Percentiles rank a stretch among this genome's conserved stretches.
Evolutionary conservation across 257 asterid genomes (phyloP).

Genomic region (Nicotiana tomentosiformis): DNA sequence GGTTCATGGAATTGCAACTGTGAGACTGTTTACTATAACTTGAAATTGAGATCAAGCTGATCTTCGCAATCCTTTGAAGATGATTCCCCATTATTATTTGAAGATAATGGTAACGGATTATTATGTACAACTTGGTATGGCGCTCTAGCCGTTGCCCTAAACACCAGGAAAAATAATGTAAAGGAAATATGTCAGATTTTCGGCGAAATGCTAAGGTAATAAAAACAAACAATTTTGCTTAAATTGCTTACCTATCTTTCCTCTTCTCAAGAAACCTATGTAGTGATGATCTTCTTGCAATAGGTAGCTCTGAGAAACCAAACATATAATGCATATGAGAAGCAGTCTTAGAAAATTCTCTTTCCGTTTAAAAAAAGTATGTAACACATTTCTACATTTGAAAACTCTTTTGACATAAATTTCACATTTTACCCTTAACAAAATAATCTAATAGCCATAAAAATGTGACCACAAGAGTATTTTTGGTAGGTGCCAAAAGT

Average conservation of each 20-base stretch:
- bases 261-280: conserved; percentile 77
- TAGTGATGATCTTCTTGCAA: conserved; percentile 78
- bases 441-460: no score
- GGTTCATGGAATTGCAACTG: background rate
- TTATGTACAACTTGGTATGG: conserved; percentile 47
- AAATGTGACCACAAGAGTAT: background rate
- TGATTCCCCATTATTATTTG: conserved; percentile 6
- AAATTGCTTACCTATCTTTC: conserved; percentile 52
- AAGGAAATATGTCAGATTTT: background rate
- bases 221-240: background rate
- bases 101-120: conserved; percentile 12
- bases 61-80: conserved; percentile 19
- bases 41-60: conserved; percentile 61
- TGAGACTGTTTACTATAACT: conserved; percentile 25
- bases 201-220: background rate
- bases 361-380: background rate
- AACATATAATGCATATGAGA: background rate
- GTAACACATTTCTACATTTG: background rate
- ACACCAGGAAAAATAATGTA: background rate
- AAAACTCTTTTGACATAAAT: background rate
- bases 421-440: background rate
- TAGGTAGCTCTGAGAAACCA: conserved; percentile 55
- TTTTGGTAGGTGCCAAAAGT: background rate
- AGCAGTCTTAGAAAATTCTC: background rate
- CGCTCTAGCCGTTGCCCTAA: conserved; percentile 56